phyloP scores from a whole-genome alignment of 1,139 yeast genomes.

The Saccharomyces hybrid region DNA sequence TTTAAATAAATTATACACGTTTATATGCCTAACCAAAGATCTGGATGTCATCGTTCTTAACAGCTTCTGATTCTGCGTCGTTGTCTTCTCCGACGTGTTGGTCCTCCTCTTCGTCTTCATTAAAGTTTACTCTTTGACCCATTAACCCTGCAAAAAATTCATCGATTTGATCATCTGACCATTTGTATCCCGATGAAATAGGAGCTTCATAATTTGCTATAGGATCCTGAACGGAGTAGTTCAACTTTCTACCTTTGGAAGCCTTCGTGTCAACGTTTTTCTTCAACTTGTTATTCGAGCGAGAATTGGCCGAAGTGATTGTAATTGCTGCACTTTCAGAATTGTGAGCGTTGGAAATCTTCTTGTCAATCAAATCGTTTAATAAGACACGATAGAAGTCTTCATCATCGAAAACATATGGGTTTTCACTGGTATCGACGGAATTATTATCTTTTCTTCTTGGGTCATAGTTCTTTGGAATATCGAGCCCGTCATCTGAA shows the following conservation, averaged over 20 bases:
- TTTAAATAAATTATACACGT: too few species aligned
- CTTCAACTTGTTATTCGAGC: constrained; percentile 53
- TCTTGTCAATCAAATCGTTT: constrained; percentile 85
- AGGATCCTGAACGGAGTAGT: constrained; percentile 80
- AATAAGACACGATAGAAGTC: constrained; percentile 84
- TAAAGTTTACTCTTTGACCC: constrained; percentile 75
- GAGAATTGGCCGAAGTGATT: constrained; percentile 27
- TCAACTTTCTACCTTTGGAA: constrained; percentile 86
- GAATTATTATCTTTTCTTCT: constrained; percentile 83
- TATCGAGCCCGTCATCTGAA: constrained; percentile 35
- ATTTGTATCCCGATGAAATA: constrained; percentile 41
- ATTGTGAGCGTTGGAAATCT: constrained; percentile 41
- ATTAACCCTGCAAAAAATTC: constrained; percentile 84
- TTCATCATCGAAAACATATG: constrained; percentile 79
- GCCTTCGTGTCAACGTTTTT: constrained; percentile 86
- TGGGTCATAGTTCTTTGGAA: constrained; percentile 43
- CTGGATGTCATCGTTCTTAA: constrained; percentile 46
- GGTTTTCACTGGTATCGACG: constrained; percentile 55
- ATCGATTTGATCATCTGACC: constrained; percentile 90
- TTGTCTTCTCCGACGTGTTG: constrained; percentile 36
- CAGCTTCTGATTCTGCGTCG: constrained; percentile 31
- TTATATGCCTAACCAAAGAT: constrained; percentile 40
- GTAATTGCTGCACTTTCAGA: constrained; percentile 13
- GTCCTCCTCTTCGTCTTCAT: constrained; percentile 37
- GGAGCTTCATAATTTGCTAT: constrained; percentile 89